A percentile compares a stretch with the other conserved stretches of the same genome.
Evolutionary conservation across 495 filamentous ascomycete genomes (phyloP).

Genomic region (Tuber calosporum): DNA sequence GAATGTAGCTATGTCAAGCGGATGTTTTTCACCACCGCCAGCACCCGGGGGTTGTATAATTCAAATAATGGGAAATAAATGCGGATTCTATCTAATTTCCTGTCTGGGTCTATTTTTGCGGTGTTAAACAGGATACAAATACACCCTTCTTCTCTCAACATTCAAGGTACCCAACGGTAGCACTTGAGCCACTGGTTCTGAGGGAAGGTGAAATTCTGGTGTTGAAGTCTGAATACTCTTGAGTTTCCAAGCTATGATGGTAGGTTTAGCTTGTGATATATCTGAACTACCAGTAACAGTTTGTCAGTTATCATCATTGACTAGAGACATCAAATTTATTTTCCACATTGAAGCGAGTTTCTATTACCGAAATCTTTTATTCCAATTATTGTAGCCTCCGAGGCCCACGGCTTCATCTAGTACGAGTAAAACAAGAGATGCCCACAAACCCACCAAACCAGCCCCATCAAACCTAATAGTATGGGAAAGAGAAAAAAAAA

Average conservation of each 20-base stretch:
- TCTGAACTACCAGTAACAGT: background rate
- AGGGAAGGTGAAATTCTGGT: background rate
- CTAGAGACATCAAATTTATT: background rate
- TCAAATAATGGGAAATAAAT: conserved; percentile 35
- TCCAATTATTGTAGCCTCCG: background rate
- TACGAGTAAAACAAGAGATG: background rate
- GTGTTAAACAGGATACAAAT: conserved; percentile 4
- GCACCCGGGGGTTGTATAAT: conserved; percentile 22
- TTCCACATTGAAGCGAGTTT: background rate
- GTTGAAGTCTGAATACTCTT: background rate
- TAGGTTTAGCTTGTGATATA: background rate
- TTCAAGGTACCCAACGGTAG: background rate
- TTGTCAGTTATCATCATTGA: background rate
- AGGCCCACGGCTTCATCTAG: background rate
- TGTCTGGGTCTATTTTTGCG: background rate
- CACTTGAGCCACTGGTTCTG: background rate
- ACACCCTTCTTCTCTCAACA: background rate
- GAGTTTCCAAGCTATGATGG: background rate
- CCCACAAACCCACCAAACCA: background rate
- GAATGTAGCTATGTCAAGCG: background rate
- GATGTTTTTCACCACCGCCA: background rate
- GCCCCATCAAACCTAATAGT: background rate
- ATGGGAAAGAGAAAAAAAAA: background rate
- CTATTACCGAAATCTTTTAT: background rate
- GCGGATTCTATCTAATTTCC: conserved; percentile 22